Conservation (phyloP, 2,329 filamentous ascomycete species). For the Aspergillus fumigatus region DNA sequence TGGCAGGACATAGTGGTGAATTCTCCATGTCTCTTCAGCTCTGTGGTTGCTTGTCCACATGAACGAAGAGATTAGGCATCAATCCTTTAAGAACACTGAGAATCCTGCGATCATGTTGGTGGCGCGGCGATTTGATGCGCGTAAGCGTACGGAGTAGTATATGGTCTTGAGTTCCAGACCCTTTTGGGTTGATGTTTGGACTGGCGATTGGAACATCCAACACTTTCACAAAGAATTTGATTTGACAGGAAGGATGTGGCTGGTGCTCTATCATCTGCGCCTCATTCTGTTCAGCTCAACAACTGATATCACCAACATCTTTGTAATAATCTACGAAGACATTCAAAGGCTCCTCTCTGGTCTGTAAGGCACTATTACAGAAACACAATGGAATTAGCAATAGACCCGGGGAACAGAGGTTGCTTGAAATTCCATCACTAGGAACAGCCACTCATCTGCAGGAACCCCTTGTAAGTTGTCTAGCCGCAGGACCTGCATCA, state of each 20-base stretch:
- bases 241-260: conserved; percentile 2
- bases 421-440: background rate
- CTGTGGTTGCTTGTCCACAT: background rate
- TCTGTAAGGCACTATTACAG: background rate
- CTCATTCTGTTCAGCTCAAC: background rate
- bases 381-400: background rate
- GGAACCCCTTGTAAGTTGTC: background rate
- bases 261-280: conserved; percentile 1
- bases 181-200: background rate
- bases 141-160: background rate
- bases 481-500: background rate
- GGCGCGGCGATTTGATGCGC: background rate
- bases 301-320: background rate
- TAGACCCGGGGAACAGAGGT: background rate
- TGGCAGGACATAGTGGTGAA: background rate
- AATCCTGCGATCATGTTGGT: background rate
- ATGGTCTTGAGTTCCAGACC: background rate
- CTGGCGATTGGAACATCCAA: background rate
- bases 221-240: background rate
- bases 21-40: background rate
- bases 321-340: background rate
- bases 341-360: background rate
- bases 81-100: background rate
- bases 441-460: background rate
- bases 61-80: background rate